Conservation (phyloP, 768 basidiomycete genomes). For the Fomitopsis serialis region DNA sequence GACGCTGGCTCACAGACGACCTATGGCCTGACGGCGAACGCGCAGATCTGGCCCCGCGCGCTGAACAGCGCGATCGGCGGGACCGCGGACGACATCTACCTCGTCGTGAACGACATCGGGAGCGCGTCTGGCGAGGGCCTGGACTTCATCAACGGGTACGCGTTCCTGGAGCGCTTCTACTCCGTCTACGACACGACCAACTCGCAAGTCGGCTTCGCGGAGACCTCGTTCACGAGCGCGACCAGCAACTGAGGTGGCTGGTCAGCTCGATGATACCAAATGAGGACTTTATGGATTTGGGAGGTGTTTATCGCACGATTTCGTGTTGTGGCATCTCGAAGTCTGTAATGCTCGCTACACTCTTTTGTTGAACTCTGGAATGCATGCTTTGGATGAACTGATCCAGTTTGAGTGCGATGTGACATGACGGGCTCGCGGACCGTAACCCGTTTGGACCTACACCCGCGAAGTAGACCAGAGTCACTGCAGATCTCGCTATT, state of each 20-base stretch:
- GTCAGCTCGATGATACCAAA: no score
- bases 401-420: no score
- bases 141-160: conserved; percentile 51
- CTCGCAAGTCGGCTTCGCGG: conserved; percentile 51
- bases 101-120: conserved; percentile 35
- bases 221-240: conserved; percentile 42
- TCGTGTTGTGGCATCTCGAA: no score
- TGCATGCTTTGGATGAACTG: no score
- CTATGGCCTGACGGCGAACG: conserved; percentile 25
- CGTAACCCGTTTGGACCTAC: no score
- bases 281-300: no score
- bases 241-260: conserved; percentile 28
- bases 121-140: conserved; percentile 37
- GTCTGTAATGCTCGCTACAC: no score
- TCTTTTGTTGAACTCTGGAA: no score
- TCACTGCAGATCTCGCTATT: no score
- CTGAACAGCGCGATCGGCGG: conserved; percentile 43
- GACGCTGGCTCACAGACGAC: conserved; percentile 13
- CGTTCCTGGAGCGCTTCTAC: conserved; percentile 61
- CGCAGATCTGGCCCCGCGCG: conserved; percentile 29
- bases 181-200: conserved; percentile 58
- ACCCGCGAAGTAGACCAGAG: no score
- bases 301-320: no score
- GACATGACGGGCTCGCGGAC: no score
- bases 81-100: conserved; percentile 28